Evolutionary conservation across 169 alveolate species (phyloP), one percentile per base, ranked within the genome.

Genomic region (Theileria equi): DNA sequence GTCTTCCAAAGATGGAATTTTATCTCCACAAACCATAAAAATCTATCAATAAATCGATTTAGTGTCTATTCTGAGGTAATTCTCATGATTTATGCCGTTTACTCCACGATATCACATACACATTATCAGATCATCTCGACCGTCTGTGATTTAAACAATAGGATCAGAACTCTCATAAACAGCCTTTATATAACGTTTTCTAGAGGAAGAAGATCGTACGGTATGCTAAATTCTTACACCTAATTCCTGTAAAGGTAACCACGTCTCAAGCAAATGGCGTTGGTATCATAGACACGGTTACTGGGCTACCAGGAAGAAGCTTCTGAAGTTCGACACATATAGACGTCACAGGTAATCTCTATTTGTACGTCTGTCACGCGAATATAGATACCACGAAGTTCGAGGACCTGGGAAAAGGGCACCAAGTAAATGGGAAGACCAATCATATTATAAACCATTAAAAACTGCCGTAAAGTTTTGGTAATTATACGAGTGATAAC

Each of bases 221-320:
- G 61, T 50, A 50, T 17, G 17, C 34, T 17, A n/a, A 50, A 11
- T 17, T 50, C 16, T 1, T 8, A 31, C 32, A 23, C 32, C 1
- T 31, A 50, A 1, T 5, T 16, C 16, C 19, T 38, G 45, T 38
- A 23, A n/a, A 76, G 85, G 85, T 21, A 36, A 48, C 11, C 66
- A 65, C 68, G 8, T 23, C 5, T 74, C 93, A 17, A 89, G 90
- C 88, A 90, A 90, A 70, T 90, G 94, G 94, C 81, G 80, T 52
- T 90, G 95, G 95, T 90, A 90, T 60, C 95, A 90, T 57, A 59
- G 95, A 29, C 95, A 90, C 60, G 95, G 95, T 28, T 90, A 90
- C 82, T 90, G 95, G 95, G 95, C 95, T 5, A 90, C 95, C n/a
- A 54, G 95, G 28, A 90, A 89, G 76, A 90, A 90, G 47, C 82